A percentile compares a stretch with the other conserved stretches of the same genome.
Conservation (phyloP, 441 rosid genomes). For the Pelargonium fulgidum region DNA sequence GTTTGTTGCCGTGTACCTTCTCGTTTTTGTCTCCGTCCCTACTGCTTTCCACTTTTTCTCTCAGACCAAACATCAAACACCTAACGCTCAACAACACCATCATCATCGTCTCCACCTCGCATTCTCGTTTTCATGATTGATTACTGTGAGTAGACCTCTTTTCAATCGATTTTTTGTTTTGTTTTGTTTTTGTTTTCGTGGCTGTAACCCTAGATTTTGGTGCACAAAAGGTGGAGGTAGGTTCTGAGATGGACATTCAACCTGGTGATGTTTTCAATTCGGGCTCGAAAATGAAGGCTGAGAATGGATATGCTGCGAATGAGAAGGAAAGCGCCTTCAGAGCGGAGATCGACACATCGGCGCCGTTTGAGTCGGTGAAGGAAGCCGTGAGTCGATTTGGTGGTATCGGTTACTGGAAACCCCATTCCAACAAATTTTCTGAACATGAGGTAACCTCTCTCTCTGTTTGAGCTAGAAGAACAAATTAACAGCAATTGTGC, state of each 20-base stretch:
- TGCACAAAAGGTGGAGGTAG: neutral
- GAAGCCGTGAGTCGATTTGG: slow-evolving; percentile 82
- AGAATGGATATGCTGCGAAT: neutral
- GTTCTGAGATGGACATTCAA: slow-evolving; percentile 21
- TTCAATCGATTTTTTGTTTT: neutral
- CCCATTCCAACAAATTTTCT: slow-evolving; percentile 33
- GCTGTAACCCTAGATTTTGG: slow-evolving; percentile 28
- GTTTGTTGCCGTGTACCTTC: no score
- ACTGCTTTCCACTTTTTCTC: neutral
- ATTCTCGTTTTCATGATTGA: neutral
- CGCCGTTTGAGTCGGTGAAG: slow-evolving; percentile 89
- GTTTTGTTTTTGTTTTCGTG: slow-evolving; percentile 15
- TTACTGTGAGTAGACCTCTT: no score
- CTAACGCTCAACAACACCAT: slow-evolving; percentile 5
- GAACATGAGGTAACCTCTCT: slow-evolving; percentile 31
- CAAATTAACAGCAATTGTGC: neutral
- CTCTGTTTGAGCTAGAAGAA: no score
- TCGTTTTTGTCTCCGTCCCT: no score
- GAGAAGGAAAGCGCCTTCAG: slow-evolving; percentile 20
- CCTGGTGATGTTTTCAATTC: neutral
- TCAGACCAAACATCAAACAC: neutral
- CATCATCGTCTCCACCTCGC: neutral
- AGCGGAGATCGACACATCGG: slow-evolving; percentile 81
- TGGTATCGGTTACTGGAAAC: slow-evolving; percentile 87
- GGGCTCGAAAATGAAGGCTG: neutral